A percentile compares a stretch with the other conserved stretches of the same genome.
phyloP scores from a whole-genome alignment of 345 rosid genomes.

The Lumnitzera littorea region DNA sequence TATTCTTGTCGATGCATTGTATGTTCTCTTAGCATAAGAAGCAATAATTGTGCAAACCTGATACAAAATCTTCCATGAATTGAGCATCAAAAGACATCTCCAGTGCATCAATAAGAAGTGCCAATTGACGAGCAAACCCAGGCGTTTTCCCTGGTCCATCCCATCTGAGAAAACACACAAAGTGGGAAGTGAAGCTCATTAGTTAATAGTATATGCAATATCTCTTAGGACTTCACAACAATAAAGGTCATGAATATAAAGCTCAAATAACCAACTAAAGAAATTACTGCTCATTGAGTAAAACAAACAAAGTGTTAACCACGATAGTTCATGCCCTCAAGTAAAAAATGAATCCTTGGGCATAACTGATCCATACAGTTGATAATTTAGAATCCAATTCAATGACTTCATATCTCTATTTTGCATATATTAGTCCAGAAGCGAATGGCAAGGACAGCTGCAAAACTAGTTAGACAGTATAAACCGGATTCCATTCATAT shows the following conservation, averaged over 20 bases:
- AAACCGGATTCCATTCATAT: no score
- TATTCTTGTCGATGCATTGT: slow-evolving; percentile 1
- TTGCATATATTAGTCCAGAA: no score
- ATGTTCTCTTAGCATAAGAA: background rate
- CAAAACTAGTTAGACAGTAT: no score
- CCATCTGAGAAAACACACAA: slow-evolving; percentile 25
- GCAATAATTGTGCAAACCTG: slow-evolving; percentile 49
- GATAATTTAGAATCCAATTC: no score
- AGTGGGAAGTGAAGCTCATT: no score
- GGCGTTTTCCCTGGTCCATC: slow-evolving; percentile 47
- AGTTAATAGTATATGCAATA: no score
- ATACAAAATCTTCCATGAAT: slow-evolving; percentile 88
- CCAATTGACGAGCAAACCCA: slow-evolving; percentile 82
- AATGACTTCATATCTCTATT: no score
- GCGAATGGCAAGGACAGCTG: no score
- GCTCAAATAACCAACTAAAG: no score
- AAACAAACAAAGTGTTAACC: background rate
- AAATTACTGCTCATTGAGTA: background rate
- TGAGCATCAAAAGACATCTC: slow-evolving; percentile 63
- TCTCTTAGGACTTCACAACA: no score
- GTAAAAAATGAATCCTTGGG: background rate
- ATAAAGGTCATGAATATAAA: no score
- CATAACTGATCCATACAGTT: background rate
- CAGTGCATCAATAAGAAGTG: slow-evolving; percentile 66
- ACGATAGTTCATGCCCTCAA: no score